Evolutionary conservation across 768 basidiomycete species (phyloP), one percentile per base, ranked within the genome.

Genomic region (Coprinellus aureogranulatus): DNA sequence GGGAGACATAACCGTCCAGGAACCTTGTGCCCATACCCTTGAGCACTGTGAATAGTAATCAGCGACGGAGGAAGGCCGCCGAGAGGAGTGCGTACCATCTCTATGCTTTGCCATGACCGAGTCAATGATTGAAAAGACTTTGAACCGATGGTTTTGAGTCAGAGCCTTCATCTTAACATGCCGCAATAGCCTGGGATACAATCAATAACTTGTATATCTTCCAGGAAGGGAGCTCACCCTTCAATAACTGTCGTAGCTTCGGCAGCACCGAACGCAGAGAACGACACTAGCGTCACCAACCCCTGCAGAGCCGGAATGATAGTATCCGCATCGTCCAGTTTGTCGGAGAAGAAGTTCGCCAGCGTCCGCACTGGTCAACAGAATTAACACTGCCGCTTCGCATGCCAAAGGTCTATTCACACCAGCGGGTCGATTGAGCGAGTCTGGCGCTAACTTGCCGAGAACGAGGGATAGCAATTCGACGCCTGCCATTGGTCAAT

Each of bases 391-490:
- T 20, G 58, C 26, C 45, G 37, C 60, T 49, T 51, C 40, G 44
- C 37, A 54, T 34, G 14, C 28, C 6, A 1, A 20, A 59, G 52
- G 9, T 3, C n/a, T 37, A 31, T 37, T 23, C 85, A 54, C 71
- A 96, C 97, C 88, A 56, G 91, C 83, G 75, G 95, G 92, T 25
- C 84, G 79, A 67, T 89, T 94, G 53, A 96, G 73, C 61, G 79
- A 83, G 27, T 82, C 79, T 6, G 73, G 70, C 0, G 90, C 85
- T 61, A 83, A 86, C 53, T 75, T 74, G 22, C 71, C 75, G 40
- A 98, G 73, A 10, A 95, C 81, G 16, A 82, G 74, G 0, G 94
- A 87, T 27, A 99, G 79, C 57, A 98, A 79, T 45, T 87, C 87
- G 20, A 98, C 86, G 31, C 95, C 97, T 99, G 59, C 16, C 39